Evolutionary conservation across 441 rosid species (phyloP), one percentile per base, ranked within the genome.

Genomic region (Raphanus hybrid): DNA sequence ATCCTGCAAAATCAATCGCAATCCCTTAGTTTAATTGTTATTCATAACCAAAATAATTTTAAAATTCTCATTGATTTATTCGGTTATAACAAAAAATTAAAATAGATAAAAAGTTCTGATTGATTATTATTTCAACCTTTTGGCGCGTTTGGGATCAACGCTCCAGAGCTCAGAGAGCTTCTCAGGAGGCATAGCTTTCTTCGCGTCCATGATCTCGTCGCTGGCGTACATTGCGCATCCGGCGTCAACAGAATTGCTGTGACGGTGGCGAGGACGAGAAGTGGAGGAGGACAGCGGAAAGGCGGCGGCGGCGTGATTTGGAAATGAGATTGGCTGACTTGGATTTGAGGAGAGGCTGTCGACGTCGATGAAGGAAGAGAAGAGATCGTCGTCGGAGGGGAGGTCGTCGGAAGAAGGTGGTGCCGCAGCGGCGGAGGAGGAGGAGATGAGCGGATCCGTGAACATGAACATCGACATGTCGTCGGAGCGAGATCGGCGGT

Each of bases 131-230:
- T n/a, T 20, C 23, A 20, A 20, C 94, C 97, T 90, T 83, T 90
- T 89, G 77, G 97, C 97, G 77, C 91, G 85, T 81, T 92, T 92
- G 7, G 97, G 96, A 83, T 92, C 96, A 26, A 88, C 29, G 32
- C 77, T 84, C 96, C 94, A 88, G 16, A 91, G 89, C 85, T 92
- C 91, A 2, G 96, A 92, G n/a, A 92, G 81, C 79, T 89, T 92
- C 64, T 89, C 90, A 34, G 97, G 92, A 74, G 94, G 87, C 92
- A 92, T 89, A 9, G 96, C 94, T 70, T 88, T 92, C 85, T 90
- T 89, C 14, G 96, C 92, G 23, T 92, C 97, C 86, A 87, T 78
- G 37, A 82, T 70, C 70, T 85, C 89, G 8, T 86, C 58, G 1
- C 58, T 64, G 1, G 88, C 90, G 41, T 59, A 82, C 66, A 64